These are phyloP conservation scores for Schizosaccharomyces osmophilus DNA, from an alignment of 805 yeast species.

Conservation along the genomic window DNA sequence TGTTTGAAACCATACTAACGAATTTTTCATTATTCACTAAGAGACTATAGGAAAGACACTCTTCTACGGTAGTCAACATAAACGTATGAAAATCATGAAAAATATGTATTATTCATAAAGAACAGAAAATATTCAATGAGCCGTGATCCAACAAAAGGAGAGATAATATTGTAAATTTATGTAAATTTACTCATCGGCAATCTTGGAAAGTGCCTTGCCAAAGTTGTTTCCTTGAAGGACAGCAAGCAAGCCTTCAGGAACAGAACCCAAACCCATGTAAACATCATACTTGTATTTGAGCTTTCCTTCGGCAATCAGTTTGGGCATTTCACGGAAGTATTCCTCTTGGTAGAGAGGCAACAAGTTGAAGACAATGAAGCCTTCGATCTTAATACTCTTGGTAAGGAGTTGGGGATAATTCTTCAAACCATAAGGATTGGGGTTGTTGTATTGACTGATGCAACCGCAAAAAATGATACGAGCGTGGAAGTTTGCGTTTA, in stretches of 20 bases:
- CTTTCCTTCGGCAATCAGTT: conserved; percentile 4
- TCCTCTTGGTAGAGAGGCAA: conserved; percentile 11
- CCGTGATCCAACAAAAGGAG: too few relatives aligned
- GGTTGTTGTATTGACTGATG: conserved; percentile 31
- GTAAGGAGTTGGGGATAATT: conserved; percentile 23
- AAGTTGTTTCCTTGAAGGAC: conserved; percentile 8
- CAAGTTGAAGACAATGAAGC: conserved; percentile 25
- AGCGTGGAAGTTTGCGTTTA: conserved; percentile 15
- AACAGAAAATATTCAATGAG: too few relatives aligned
- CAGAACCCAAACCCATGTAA: conserved; percentile 7
- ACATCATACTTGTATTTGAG: conserved; percentile 6
- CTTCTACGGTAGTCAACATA: too few relatives aligned
- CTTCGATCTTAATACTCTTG: conserved; percentile 27
- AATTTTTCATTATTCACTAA: too few relatives aligned
- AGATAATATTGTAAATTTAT: too few relatives aligned
- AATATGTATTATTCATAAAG: too few relatives aligned
- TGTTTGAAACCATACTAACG: too few relatives aligned
- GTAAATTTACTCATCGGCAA: conserved; percentile 3
- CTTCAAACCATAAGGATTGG: conserved; percentile 14
- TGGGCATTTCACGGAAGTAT: conserved; percentile 2
- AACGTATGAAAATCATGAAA: too few relatives aligned
- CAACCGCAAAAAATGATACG: conserved; percentile 37
- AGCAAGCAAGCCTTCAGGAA: conserved; percentile 6
- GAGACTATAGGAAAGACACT: too few relatives aligned
- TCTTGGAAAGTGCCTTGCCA: conserved; percentile 8